Conservation (phyloP, 108 stramenopile species). For the Aureococcus anophagefferens region DNA sequence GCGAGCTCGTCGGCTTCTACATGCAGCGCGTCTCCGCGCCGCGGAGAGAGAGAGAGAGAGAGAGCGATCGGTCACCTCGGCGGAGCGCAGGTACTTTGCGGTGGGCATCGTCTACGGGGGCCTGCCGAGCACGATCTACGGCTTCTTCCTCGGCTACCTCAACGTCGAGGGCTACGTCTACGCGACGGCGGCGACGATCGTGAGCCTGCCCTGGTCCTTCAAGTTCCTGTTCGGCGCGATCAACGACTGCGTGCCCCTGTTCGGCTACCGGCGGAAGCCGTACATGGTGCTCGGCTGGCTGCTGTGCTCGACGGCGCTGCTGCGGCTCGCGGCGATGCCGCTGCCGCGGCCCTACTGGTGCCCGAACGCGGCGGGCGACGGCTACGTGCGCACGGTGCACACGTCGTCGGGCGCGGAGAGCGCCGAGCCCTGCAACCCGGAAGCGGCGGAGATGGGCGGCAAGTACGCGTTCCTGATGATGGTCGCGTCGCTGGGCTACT, state of each 20-base stretch:
- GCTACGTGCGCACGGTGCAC: background rate
- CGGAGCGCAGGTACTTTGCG: background rate
- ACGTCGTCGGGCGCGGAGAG: too few species aligned
- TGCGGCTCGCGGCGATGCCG: background rate
- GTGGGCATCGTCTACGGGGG: background rate
- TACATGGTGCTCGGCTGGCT: constrained; percentile 35
- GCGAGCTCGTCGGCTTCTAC: too few species aligned
- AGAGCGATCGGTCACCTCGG: too few species aligned
- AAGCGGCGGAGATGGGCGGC: background rate
- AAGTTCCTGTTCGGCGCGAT: constrained; percentile 41
- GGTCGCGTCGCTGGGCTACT: background rate
- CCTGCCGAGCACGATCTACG: background rate
- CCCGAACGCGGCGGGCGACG: background rate
- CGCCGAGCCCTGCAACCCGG: background rate
- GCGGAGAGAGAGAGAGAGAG: too few species aligned
- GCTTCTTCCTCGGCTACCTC: background rate
- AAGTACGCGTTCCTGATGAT: background rate
- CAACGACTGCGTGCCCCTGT: constrained; percentile 30
- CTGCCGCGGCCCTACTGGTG: background rate
- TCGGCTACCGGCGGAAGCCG: constrained; percentile 38
- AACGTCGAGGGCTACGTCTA: background rate
- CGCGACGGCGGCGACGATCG: constrained; percentile 1
- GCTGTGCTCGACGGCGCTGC: background rate
- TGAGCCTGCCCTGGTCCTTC: constrained; percentile 39
- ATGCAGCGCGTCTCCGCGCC: too few species aligned